Evolutionary conservation across 2,329 filamentous ascomycete genomes (phyloP).

Genomic region (Sarocladium kiliense): DNA sequence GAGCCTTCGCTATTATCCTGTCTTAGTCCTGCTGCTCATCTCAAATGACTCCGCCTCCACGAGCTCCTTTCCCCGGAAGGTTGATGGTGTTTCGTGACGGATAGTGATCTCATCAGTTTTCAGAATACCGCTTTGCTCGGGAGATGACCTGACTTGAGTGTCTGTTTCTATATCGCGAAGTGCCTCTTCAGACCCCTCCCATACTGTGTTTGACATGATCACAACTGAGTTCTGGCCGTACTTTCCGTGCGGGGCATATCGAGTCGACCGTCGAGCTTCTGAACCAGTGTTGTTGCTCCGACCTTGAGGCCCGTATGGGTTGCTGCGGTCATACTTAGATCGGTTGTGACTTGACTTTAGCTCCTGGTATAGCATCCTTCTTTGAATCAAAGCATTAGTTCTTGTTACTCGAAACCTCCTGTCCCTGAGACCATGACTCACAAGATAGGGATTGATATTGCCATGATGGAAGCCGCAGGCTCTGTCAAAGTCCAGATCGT

Average conservation of each 20-base stretch:
- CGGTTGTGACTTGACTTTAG: constrained; percentile 24
- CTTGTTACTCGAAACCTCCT: neutral
- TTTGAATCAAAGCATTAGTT: constrained; percentile 10
- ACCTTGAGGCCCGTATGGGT: constrained; percentile 13
- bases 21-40: neutral
- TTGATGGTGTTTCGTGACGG: constrained; percentile 15
- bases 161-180: constrained; percentile 18
- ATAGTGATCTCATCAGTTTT: constrained; percentile 26
- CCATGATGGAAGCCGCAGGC: constrained; percentile 30
- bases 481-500: constrained; percentile 30
- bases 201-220: constrained; percentile 25
- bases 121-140: constrained; percentile 18
- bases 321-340: constrained; percentile 16
- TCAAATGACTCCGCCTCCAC: neutral
- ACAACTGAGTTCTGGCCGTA: constrained; percentile 25
- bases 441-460: constrained; percentile 27
- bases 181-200: constrained; percentile 27
- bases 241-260: constrained; percentile 15
- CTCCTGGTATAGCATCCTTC: constrained; percentile 28
- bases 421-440: constrained; percentile 19
- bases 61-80: neutral
- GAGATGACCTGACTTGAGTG: constrained; percentile 3
- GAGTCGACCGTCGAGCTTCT: constrained; percentile 14
- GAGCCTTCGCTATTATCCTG: no score
- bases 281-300: constrained; percentile 9